Conservation (phyloP, 495 filamentous ascomycete genomes). For the Amniculicola lignicola region DNA sequence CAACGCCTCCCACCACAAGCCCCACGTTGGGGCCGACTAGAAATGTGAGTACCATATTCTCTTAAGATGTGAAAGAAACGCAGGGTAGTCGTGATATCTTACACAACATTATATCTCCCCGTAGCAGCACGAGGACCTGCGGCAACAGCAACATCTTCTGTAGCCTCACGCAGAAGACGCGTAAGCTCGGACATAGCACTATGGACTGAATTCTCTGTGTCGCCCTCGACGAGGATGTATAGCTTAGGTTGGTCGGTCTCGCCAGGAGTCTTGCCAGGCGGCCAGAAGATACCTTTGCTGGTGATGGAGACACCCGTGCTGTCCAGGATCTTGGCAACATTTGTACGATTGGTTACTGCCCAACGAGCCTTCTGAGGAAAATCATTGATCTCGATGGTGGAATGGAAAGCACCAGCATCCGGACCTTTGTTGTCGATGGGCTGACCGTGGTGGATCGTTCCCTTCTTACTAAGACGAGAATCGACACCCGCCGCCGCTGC, state of each 20-base stretch:
- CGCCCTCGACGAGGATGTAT: slow-evolving; percentile 95
- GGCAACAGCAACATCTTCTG: slow-evolving; percentile 76
- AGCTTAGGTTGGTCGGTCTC: slow-evolving; percentile 77
- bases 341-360: slow-evolving; percentile 98
- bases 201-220: slow-evolving; percentile 88
- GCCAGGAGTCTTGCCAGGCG: slow-evolving; percentile 71
- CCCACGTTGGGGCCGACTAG: no score
- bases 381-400: slow-evolving; percentile 97
- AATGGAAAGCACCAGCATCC: slow-evolving; percentile 95
- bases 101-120: slow-evolving; percentile 89
- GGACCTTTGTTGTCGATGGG: slow-evolving; percentile 99
- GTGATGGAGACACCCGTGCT: slow-evolving; percentile 94
- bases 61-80: neutral
- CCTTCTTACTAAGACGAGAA: slow-evolving; percentile 77
- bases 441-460: slow-evolving; percentile 82
- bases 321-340: slow-evolving; percentile 97
- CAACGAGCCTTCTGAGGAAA: slow-evolving; percentile 98
- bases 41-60: neutral
- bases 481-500: slow-evolving; percentile 84
- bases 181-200: slow-evolving; percentile 90
- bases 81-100: slow-evolving; percentile 16
- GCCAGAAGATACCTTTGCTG: slow-evolving; percentile 90
- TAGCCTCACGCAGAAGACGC: slow-evolving; percentile 85
- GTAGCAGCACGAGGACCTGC: slow-evolving; percentile 74
- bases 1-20: no score